These are phyloP conservation scores for Boletus coccyginus DNA, from an alignment of 768 basidiomycete species.

Conservation along the genomic window DNA sequence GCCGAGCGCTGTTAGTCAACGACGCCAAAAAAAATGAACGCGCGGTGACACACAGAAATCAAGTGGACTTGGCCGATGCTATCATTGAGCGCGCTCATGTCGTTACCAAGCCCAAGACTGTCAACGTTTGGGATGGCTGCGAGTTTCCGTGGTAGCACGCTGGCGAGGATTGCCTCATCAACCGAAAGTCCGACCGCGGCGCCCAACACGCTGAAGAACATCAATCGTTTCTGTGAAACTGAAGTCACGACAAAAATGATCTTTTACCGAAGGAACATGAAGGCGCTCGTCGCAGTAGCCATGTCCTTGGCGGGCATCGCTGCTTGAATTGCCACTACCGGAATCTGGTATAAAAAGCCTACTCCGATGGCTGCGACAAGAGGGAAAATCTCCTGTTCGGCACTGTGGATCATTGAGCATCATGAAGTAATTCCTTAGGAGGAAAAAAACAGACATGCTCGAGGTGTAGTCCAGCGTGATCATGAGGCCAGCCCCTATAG, in stretches of 20 bases:
- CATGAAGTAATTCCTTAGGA: not conserved
- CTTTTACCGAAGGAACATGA: slow-evolving; percentile 61
- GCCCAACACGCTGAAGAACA: slow-evolving; percentile 52
- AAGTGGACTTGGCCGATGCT: slow-evolving; percentile 41
- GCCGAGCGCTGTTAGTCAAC: not conserved
- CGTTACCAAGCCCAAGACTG: slow-evolving; percentile 30
- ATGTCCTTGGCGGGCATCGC: slow-evolving; percentile 85
- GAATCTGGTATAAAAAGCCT: slow-evolving; percentile 63
- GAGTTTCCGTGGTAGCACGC: slow-evolving; percentile 41
- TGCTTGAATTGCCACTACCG: slow-evolving; percentile 76
- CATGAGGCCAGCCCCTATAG: slow-evolving; percentile 71
- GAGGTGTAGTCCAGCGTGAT: slow-evolving; percentile 60
- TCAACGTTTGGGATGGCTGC: slow-evolving; percentile 23
- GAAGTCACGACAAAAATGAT: no score
- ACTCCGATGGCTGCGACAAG: slow-evolving; percentile 63
- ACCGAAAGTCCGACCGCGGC: slow-evolving; percentile 71
- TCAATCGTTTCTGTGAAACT: not conserved
- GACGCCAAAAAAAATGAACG: not conserved
- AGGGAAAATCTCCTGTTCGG: slow-evolving; percentile 59
- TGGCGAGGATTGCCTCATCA: slow-evolving; percentile 67
- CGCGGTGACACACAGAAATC: slow-evolving; percentile 9
- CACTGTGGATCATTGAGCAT: slow-evolving; percentile 37
- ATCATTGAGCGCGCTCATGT: slow-evolving; percentile 41
- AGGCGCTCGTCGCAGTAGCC: slow-evolving; percentile 76
- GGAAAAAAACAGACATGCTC: slow-evolving; percentile 35